Base-by-base conservation (phyloP, 164 flowering plant genomes). In the Macadamia integrifolia region DNA sequence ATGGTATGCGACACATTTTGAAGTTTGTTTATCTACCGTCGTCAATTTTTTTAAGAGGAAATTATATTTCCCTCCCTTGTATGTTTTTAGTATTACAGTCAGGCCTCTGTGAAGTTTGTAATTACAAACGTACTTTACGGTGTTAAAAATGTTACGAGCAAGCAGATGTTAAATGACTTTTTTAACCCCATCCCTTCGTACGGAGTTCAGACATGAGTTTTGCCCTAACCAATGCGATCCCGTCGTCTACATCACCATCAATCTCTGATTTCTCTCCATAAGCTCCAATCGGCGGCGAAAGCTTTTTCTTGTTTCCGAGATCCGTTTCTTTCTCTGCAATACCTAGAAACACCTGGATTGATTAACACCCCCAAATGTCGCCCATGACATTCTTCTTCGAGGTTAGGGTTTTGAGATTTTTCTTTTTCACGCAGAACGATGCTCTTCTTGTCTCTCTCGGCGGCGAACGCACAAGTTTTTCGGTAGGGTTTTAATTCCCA, bases 171-270 rank as follows among this genome's bases (percentile, higher is more conserved):
- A 23, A 23, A 23, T 23, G 23, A 23, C 23, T 23, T 23, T 23
- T 23, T 23, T 23, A 23, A 23, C 23, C 23, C 23, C 23, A 23
- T 23, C 23, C 23, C 23, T 23, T 23, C 23, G 80, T 67, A 17
- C 77, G 80, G 42, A 88, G 83, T 81, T 88, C 91, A 66, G 66
- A 32, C 84, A 84, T 71, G 23, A 87, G 76, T 71, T 85, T 88
- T 74, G 74, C 85, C 57, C 90, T 73, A 56, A 82, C 72, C 48
- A 82, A 90, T 23, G 76, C 91, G 72, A 86, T 84, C 66, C 87
- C 86, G 9, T 74, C 83, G 40, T 73, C 84, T 3, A 57, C 70
- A 10, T 46, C 66, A 9, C 28, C 62, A 48, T 48, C 69, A 44
- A 55, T 56, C 71, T 15, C 40, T 1, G 61, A 62, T 44, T 17